Conservation (phyloP, 768 basidiomycete genomes). For the Lepiota venenata region DNA sequence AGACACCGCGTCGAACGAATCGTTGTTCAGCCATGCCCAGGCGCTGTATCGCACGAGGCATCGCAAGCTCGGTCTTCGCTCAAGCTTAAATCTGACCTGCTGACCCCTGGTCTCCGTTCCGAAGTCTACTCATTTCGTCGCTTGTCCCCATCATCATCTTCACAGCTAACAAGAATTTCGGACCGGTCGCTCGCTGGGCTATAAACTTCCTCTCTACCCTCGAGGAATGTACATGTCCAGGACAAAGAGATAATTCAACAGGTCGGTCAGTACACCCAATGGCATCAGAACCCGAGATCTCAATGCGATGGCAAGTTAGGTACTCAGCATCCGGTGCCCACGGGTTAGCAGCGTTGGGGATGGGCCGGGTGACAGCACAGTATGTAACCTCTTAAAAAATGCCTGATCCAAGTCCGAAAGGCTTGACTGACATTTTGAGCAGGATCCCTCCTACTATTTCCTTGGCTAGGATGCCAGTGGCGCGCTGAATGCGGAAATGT, state of each 20-base stretch:
- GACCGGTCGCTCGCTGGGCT: neutral
- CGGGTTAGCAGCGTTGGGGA: neutral
- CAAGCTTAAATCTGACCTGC: neutral
- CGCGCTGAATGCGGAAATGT: too few species aligned
- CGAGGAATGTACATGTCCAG: too few species aligned
- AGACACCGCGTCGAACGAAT: neutral
- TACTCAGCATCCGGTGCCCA: neutral
- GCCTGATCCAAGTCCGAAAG: neutral
- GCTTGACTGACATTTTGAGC: too few species aligned
- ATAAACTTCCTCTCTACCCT: too few species aligned
- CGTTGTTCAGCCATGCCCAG: neutral
- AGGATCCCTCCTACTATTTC: neutral
- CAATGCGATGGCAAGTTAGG: neutral
- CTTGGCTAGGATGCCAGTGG: neutral
- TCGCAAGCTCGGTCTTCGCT: neutral
- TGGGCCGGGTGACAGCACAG: neutral
- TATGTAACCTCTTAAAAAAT: neutral
- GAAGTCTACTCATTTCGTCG: neutral
- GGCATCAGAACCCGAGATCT: neutral
- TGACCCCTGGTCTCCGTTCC: conserved; percentile 7
- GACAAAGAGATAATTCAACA: too few species aligned
- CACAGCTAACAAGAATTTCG: neutral
- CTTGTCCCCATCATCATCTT: neutral
- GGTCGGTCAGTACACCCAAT: neutral
- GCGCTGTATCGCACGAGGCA: conserved; percentile 1